These are phyloP conservation scores for Corchorus olitorius DNA, from an alignment of 345 rosid species.

Conservation along the genomic window DNA sequence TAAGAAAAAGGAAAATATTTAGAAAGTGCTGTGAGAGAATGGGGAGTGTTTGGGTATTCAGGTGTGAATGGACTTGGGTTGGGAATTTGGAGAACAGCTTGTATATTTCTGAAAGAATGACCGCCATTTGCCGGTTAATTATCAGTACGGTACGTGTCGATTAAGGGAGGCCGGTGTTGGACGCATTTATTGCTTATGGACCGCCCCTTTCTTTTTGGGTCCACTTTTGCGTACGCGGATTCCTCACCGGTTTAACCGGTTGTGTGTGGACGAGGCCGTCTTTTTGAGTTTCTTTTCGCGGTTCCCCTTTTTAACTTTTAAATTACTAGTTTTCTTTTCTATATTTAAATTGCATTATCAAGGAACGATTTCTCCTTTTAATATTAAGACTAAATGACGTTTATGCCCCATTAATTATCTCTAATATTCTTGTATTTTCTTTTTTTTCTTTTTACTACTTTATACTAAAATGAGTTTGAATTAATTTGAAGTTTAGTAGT, in stretches of 20 bases:
- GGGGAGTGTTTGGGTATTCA: slow-evolving; percentile 18
- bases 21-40: slow-evolving; percentile 28
- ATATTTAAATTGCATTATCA: neutral
- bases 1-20: slow-evolving; percentile 26
- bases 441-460: no score
- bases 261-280: slow-evolving; percentile 19
- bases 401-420: no score
- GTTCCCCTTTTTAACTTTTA: slow-evolving; percentile 24
- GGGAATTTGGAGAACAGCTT: slow-evolving; percentile 69
- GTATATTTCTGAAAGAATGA: slow-evolving; percentile 40
- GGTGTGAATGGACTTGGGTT: slow-evolving; percentile 50
- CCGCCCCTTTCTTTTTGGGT: slow-evolving; percentile 22
- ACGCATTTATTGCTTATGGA: slow-evolving; percentile 50
- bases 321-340: neutral
- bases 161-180: slow-evolving; percentile 46
- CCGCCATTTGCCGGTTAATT: slow-evolving; percentile 67
- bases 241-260: slow-evolving; percentile 48
- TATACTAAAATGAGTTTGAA: no score
- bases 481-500: no score
- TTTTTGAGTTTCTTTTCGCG: slow-evolving; percentile 34
- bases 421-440: no score
- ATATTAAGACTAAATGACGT: no score
- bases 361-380: no score
- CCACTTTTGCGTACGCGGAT: slow-evolving; percentile 38
- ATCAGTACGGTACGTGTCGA: slow-evolving; percentile 31